Conservation (phyloP, 2,329 filamentous ascomycete species). For the Zymoseptoria tritici region DNA sequence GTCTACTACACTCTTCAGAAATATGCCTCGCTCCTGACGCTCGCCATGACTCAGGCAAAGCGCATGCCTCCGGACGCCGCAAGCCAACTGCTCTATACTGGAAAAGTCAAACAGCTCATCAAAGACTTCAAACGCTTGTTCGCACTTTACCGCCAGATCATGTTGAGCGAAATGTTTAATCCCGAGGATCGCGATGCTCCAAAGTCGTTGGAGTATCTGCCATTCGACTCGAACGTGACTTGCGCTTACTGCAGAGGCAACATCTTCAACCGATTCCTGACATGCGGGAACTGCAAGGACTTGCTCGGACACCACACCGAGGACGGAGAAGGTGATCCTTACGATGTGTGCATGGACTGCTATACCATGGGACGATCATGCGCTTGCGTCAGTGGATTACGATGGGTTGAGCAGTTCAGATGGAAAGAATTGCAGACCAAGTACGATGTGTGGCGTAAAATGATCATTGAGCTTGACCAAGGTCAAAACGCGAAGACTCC, state of each 20-base stretch:
- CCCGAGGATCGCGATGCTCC: constrained; percentile 48
- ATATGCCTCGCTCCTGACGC: constrained; percentile 56
- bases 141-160: constrained; percentile 64
- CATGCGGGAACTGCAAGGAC: constrained; percentile 76
- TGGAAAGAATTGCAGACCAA: constrained; percentile 71
- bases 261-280: constrained; percentile 94
- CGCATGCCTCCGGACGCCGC: constrained; percentile 31
- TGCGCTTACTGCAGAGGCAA: constrained; percentile 95
- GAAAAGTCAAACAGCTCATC: constrained; percentile 61
- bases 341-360: constrained; percentile 97
- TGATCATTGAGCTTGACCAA: constrained; percentile 67
- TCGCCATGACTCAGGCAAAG: constrained; percentile 46
- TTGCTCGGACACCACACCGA: constrained; percentile 51
- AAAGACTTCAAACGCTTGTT: constrained; percentile 79
- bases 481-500: constrained; percentile 60
- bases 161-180: constrained; percentile 81
- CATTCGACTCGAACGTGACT: constrained; percentile 84
- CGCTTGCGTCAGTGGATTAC: constrained; percentile 72
- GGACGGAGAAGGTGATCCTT: constrained; percentile 66
- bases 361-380: constrained; percentile 97
- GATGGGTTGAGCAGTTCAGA: constrained; percentile 88
- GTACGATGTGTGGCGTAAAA: constrained; percentile 74
- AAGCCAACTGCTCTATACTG: constrained; percentile 29
- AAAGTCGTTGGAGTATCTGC: constrained; percentile 66
- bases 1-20: constrained; percentile 80